Evolutionary conservation across 2,329 filamentous ascomycete genomes (phyloP).

Genomic region (Cordyceps javanica): DNA sequence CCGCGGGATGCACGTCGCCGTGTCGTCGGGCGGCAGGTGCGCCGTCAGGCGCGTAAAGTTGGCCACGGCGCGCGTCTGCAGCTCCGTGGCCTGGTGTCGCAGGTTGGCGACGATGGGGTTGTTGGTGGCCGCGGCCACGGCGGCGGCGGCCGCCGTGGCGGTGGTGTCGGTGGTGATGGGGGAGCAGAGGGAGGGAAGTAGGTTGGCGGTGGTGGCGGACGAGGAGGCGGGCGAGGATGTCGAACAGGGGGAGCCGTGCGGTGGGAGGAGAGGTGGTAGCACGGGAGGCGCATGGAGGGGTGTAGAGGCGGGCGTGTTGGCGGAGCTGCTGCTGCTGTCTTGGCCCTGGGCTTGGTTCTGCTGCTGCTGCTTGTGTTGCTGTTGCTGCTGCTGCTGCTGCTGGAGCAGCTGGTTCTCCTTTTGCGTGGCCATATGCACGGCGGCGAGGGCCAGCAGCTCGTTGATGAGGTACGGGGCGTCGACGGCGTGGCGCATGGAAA

Average conservation of each 20-base stretch:
- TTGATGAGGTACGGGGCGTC: constrained; percentile 40
- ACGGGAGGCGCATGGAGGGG: constrained; percentile 1
- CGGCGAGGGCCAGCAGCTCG: constrained; percentile 39
- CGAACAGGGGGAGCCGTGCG: constrained; percentile 14
- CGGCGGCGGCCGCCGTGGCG: constrained; percentile 11
- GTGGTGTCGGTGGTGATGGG: too few species aligned
- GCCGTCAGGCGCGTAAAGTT: constrained; percentile 29
- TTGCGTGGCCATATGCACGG: constrained; percentile 28
- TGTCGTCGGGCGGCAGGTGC: constrained; percentile 20
- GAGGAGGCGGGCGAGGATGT: constrained; percentile 14
- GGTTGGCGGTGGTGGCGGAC: constrained; percentile 6
- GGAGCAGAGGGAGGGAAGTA: constrained; percentile 6
- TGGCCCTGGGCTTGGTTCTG: not conserved
- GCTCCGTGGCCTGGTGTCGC: constrained; percentile 34
- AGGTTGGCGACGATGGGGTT: constrained; percentile 18
- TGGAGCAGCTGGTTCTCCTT: constrained; percentile 19
- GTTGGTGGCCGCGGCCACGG: constrained; percentile 7
- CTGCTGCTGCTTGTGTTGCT: not conserved
- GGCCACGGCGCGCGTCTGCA: constrained; percentile 38
- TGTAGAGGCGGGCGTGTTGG: constrained; percentile 16
- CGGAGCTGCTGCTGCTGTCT: not conserved
- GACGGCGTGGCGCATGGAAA: constrained; percentile 27
- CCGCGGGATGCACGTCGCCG: constrained; percentile 28
- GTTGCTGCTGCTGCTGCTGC: constrained; percentile 1
- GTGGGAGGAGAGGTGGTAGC: constrained; percentile 3